Percentiles rank a stretch among this genome's conserved stretches.
Conservation (phyloP, 495 filamentous ascomycete genomes). For the Penicillium goetzii region DNA sequence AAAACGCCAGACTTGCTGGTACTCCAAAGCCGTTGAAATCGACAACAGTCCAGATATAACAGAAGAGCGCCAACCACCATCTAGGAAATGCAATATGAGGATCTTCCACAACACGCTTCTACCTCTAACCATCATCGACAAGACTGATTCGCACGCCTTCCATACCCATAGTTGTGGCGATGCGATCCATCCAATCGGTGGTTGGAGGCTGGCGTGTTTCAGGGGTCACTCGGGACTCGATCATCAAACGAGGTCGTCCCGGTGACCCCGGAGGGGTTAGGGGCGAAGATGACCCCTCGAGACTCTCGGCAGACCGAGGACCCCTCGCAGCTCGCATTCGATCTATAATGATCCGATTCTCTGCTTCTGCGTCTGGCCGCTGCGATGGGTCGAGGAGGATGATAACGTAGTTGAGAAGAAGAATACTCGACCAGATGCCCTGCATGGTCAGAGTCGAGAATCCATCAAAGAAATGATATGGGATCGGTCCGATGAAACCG, state of each 20-base stretch:
- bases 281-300: slow-evolving; percentile 5
- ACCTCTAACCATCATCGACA: slow-evolving; percentile 11
- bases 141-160: slow-evolving; percentile 29
- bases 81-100: neutral
- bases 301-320: neutral
- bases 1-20: neutral
- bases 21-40: neutral
- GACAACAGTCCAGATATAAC: neutral
- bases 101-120: neutral
- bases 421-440: slow-evolving; percentile 32
- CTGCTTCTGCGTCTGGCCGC: slow-evolving; percentile 23
- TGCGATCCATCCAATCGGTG: slow-evolving; percentile 36
- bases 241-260: slow-evolving; percentile 17
- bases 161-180: slow-evolving; percentile 36
- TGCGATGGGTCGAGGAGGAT: slow-evolving; percentile 32
- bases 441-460: slow-evolving; percentile 30
- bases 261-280: slow-evolving; percentile 27
- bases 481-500: slow-evolving; percentile 35
- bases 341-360: slow-evolving; percentile 21
- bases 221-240: slow-evolving; percentile 30
- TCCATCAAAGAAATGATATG: slow-evolving; percentile 34
- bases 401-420: slow-evolving; percentile 34
- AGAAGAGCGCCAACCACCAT: neutral
- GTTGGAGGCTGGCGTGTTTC: slow-evolving; percentile 28
- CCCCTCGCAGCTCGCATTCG: slow-evolving; percentile 5